Evolutionary conservation across 148 eudicot genomes (phyloP).

Genomic region (Heliosperma pusillum): DNA sequence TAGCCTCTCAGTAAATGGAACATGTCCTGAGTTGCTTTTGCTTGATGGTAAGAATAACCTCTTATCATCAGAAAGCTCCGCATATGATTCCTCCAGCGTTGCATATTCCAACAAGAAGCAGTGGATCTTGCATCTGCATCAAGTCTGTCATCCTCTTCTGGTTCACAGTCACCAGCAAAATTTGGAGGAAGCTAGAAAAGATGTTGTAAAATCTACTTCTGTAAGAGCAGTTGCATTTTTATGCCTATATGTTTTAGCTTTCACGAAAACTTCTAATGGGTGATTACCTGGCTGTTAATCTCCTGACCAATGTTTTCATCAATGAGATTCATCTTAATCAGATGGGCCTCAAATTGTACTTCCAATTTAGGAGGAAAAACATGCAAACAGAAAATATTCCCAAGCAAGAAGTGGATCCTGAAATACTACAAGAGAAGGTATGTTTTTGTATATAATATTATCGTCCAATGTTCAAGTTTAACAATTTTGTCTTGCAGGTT

Average conservation of each 20-base stretch:
- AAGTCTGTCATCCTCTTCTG: slow-evolving; percentile 77
- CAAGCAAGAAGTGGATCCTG: slow-evolving; percentile 46
- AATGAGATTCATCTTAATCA: slow-evolving; percentile 2
- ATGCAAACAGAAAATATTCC: slow-evolving; percentile 37
- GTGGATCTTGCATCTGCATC: slow-evolving; percentile 74
- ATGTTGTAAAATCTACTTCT: slow-evolving; percentile 66
- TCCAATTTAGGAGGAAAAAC: slow-evolving; percentile 67
- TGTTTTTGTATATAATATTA: neutral
- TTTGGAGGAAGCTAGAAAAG: slow-evolving; percentile 64
- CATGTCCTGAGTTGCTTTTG: slow-evolving; percentile 61
- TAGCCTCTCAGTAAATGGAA: slow-evolving; percentile 73
- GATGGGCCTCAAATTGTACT: slow-evolving; percentile 20
- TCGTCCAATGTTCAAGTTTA: neutral
- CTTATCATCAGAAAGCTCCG: slow-evolving; percentile 29
- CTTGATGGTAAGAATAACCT: slow-evolving; percentile 40
- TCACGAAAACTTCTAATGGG: slow-evolving; percentile 2
- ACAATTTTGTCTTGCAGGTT: slow-evolving; percentile 43
- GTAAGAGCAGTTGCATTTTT: too few species aligned
- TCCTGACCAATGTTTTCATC: neutral
- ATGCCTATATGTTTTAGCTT: too few species aligned
- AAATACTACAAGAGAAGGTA: slow-evolving; percentile 60
- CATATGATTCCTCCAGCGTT: slow-evolving; percentile 16
- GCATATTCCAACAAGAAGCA: slow-evolving; percentile 37
- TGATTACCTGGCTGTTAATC: neutral
- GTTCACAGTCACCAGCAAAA: slow-evolving; percentile 63